A percentile compares a stretch with the other conserved stretches of the same genome.
These are phyloP conservation scores for Piper betle DNA, from an alignment of 164 flowering plant genomes.

Conservation along the genomic window DNA sequence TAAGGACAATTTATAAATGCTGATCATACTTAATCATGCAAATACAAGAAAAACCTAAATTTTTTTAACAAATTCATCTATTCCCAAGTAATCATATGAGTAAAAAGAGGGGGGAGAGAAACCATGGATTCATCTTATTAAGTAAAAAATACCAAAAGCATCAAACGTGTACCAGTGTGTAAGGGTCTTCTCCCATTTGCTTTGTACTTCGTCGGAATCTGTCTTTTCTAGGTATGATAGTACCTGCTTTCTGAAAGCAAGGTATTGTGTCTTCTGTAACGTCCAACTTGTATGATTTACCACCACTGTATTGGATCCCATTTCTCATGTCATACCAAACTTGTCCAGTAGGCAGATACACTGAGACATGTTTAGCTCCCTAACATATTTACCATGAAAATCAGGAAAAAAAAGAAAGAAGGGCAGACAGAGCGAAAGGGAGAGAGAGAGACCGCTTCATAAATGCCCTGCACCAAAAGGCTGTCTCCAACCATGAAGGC, in stretches of 20 bases:
- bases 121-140: not conserved
- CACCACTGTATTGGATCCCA: slow-evolving; percentile 63
- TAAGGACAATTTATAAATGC: too few species aligned
- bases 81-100: too few species aligned
- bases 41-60: too few species aligned
- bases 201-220: slow-evolving; percentile 86
- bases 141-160: not conserved
- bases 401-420: not conserved
- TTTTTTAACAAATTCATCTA: too few species aligned
- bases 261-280: slow-evolving; percentile 73
- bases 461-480: slow-evolving; percentile 89
- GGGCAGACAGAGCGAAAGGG: not conserved
- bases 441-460: slow-evolving; percentile 39
- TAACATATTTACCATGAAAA: slow-evolving; percentile 10
- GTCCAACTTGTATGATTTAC: slow-evolving; percentile 52
- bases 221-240: slow-evolving; percentile 85
- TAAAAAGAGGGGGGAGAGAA: too few species aligned
- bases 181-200: slow-evolving; percentile 94
- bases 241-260: slow-evolving; percentile 83
- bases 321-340: slow-evolving; percentile 84
- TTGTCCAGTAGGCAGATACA: slow-evolving; percentile 76
- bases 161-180: slow-evolving; percentile 70
- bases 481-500: slow-evolving; percentile 95
- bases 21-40: too few species aligned
- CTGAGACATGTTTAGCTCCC: slow-evolving; percentile 67